phyloP scores from a whole-genome alignment of 108 stramenopile species.

The Mayamaea pseudoterrestris region DNA sequence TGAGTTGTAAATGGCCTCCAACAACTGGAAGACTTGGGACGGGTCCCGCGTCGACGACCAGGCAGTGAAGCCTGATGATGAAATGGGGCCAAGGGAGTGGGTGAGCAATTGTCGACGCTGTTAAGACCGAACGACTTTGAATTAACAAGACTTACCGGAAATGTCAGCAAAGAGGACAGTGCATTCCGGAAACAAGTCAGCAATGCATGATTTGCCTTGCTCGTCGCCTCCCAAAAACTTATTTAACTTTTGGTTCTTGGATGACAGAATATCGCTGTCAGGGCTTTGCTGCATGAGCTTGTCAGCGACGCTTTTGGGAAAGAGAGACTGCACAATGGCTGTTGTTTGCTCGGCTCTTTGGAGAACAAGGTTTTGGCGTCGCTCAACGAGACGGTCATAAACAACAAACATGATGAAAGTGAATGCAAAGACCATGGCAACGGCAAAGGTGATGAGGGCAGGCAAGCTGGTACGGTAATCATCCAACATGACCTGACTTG shows the following conservation, averaged over 20 bases:
- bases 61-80: conserved; percentile 15
- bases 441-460: conserved; percentile 3
- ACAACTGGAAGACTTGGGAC: conserved; percentile 13
- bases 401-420: conserved; percentile 1
- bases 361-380: conserved; percentile 5
- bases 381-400: conserved; percentile 6
- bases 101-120: not conserved
- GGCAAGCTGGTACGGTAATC: conserved; percentile 8
- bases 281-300: not conserved
- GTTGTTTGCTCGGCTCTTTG: not conserved
- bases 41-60: conserved; percentile 19
- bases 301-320: not conserved
- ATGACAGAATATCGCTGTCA: too few relatives aligned
- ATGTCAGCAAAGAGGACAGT: conserved; percentile 12
- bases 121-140: not conserved
- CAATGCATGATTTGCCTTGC: conserved; percentile 5
- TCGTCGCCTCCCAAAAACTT: not conserved
- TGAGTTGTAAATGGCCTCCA: conserved; percentile 9
- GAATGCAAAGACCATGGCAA: conserved; percentile 9
- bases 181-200: conserved; percentile 15
- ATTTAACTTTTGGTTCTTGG: not conserved
- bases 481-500: not conserved
- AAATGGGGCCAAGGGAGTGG: not conserved
- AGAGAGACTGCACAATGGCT: conserved; percentile 5
- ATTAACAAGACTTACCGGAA: conserved; percentile 1